These are phyloP conservation scores for Botrytis medusae DNA, from an alignment of 2,329 filamentous ascomycete genomes.

Conservation along the genomic window DNA sequence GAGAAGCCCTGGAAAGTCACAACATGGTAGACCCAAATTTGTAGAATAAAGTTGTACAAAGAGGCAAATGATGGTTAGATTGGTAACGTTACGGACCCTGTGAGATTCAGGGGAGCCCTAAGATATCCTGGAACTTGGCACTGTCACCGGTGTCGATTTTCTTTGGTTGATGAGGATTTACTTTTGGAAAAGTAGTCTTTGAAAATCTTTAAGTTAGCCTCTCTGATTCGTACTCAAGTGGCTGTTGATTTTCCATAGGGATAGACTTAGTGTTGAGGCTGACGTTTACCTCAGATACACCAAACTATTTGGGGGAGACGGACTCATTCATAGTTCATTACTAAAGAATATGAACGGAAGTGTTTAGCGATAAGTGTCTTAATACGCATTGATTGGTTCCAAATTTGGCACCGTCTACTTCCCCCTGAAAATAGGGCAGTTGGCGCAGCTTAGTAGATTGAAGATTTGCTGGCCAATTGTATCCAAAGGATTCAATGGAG, in stretches of 20 bases:
- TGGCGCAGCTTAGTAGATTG: background rate
- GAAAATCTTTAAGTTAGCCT: background rate
- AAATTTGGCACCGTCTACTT: background rate
- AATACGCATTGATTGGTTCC: background rate
- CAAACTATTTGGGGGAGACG: background rate
- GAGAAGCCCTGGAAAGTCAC: background rate
- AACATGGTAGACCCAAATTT: background rate
- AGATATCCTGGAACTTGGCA: background rate
- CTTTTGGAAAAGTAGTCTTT: background rate
- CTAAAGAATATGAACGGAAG: background rate
- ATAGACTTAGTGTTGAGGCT: background rate
- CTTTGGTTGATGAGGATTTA: background rate
- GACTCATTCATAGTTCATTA: background rate
- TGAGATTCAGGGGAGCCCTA: slow-evolving; percentile 3
- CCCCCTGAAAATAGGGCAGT: slow-evolving; percentile 8
- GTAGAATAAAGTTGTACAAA: background rate
- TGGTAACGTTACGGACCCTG: slow-evolving; percentile 3
- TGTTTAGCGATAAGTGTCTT: background rate
- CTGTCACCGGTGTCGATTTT: background rate
- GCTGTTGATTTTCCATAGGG: background rate
- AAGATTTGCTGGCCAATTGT: background rate
- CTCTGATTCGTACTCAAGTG: background rate
- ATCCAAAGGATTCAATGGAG: background rate
- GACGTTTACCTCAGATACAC: background rate
- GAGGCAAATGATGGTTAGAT: background rate